Conservation (phyloP, 164 flowering plant species). For the Cinnamomum chago region DNA sequence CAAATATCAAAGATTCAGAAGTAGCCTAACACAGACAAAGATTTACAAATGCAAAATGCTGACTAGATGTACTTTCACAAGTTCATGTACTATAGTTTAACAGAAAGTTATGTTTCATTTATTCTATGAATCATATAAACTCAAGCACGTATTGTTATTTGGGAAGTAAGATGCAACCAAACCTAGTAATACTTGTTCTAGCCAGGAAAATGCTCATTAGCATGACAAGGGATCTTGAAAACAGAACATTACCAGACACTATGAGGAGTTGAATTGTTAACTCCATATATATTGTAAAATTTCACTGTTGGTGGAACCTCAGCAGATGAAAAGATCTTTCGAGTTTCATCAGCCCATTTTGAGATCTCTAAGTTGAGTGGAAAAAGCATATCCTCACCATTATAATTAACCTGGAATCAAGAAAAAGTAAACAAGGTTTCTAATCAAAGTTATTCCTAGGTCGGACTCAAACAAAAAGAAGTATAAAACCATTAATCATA, state of each 20-base stretch:
- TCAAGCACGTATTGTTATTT: not conserved
- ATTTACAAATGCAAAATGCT: not conserved
- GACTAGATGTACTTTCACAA: not conserved
- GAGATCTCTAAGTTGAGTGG: conserved; percentile 79
- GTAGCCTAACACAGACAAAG: not conserved
- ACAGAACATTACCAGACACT: conserved; percentile 71
- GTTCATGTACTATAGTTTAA: not conserved
- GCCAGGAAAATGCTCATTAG: not conserved
- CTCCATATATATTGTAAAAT: conserved; percentile 93
- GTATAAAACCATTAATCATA: not conserved
- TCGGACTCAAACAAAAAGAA: not conserved
- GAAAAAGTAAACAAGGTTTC: not conserved
- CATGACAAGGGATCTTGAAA: not conserved
- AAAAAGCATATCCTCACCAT: conserved; percentile 52
- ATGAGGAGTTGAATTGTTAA: conserved; percentile 72
- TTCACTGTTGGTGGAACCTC: conserved; percentile 78
- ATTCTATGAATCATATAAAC: no score
- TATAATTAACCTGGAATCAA: conserved; percentile 50
- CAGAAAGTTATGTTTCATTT: not conserved
- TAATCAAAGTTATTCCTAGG: not conserved
- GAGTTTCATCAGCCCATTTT: conserved; percentile 84
- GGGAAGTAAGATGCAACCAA: no score
- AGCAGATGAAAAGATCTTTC: conserved; percentile 49
- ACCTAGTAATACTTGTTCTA: no score
- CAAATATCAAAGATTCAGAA: not conserved